Base-by-base conservation (phyloP, 169 alveolate genomes). In the Plasmodium falciparum region DNA sequence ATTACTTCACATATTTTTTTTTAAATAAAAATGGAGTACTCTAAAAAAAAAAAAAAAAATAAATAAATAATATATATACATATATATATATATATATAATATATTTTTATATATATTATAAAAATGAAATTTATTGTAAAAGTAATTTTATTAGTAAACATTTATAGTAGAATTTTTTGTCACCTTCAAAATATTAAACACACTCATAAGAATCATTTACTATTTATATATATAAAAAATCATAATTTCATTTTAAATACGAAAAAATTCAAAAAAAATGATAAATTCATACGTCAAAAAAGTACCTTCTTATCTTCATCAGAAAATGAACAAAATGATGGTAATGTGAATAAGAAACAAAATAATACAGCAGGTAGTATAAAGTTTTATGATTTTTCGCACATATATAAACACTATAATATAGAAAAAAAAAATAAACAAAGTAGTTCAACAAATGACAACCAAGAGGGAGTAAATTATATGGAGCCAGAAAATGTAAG, bases 341-440 rank as follows among this genome's bases (percentile, higher is more conserved):
- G 22, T 59, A 20, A 49, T 26, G n/a, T 17, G 49, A 43, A 26
- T 49, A 17, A 47, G 29, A 17, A 71, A 11, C n/a, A 71, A 17
- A 71, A 71, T 11, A 71, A 71, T 29, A n/a, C 76, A 17, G 70
- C 3, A 29, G 78, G 66, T n/a, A 78, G 78, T 45, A 39, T 78
- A 63, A 78, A 78, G 54, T 78, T 78, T 66, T 78, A 49, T 29
- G 89, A 29, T 3, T 78, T 78, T 20, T 49, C 89, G 43, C 89
- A 61, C 59, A 63, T 78, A 49, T 78, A 78, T 50, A 71, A 78
- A 45, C 89, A 78, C 52, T 66, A 59, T 17, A 78, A 78, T 20
- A 26, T 67, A 22, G 74, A 52, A 50, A 50, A 59, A 66, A 29
- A 29, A 29, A 61, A 66, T 17, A 47, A 62, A 52, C 39, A 11